These are phyloP conservation scores for Phialophora verrucosa DNA, from an alignment of 2,329 filamentous ascomycete species.

Conservation along the genomic window DNA sequence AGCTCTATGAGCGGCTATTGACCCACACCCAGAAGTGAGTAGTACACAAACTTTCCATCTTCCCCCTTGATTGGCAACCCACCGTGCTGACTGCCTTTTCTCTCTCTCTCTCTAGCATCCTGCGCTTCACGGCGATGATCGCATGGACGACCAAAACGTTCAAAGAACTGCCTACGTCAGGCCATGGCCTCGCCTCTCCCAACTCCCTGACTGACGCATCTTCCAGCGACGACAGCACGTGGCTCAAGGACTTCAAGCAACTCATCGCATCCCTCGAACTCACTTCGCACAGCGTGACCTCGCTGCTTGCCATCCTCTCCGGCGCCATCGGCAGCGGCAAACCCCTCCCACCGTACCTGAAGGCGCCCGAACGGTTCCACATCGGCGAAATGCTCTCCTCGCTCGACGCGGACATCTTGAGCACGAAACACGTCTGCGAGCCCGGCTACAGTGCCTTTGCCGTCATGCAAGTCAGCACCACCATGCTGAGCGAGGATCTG, in stretches of 20 bases:
- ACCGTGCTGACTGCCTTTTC: conserved; percentile 1
- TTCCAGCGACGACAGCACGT: conserved; percentile 45
- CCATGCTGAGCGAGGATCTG: conserved; percentile 72
- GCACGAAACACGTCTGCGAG: conserved; percentile 69
- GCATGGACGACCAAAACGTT: conserved; percentile 68
- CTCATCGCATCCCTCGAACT: conserved; percentile 65
- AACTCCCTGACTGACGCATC: conserved; percentile 17
- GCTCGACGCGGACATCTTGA: conserved; percentile 66
- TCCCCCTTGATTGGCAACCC: neutral
- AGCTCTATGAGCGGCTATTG: conserved; percentile 70
- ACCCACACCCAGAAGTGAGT: conserved; percentile 57
- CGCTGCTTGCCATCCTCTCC: conserved; percentile 71
- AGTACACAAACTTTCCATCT: neutral
- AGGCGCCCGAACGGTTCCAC: conserved; percentile 65
- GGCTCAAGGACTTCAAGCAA: conserved; percentile 67
- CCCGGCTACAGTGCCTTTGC: conserved; percentile 77
- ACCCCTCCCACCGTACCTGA: conserved; percentile 74
- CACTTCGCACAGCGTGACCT: conserved; percentile 71
- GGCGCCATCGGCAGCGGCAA: conserved; percentile 69
- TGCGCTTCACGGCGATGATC: conserved; percentile 71
- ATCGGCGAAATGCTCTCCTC: conserved; percentile 64
- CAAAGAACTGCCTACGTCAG: conserved; percentile 28
- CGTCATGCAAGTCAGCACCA: conserved; percentile 73
- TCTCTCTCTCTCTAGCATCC: conserved; percentile 50
- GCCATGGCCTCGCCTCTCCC: conserved; percentile 19